phyloP scores from a whole-genome alignment of 768 basidiomycete species.

The Collybiopsis confluens region DNA sequence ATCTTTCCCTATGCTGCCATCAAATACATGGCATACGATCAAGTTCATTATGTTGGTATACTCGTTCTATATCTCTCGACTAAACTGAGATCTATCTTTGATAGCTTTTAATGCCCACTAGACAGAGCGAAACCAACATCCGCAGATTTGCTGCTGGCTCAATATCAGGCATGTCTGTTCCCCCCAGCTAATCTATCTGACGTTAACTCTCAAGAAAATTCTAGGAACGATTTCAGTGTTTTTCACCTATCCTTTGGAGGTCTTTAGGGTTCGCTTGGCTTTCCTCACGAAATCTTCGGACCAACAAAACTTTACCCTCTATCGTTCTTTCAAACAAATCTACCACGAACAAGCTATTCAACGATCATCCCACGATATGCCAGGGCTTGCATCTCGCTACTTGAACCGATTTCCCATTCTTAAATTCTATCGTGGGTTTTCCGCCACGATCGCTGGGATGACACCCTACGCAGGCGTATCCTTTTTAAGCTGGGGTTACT shows the following conservation, averaged over 20 bases:
- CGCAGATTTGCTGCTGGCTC: conserved; percentile 86
- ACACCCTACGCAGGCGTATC: conserved; percentile 94
- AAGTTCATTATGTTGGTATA: conserved; percentile 68
- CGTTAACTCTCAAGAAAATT: neutral
- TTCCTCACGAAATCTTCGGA: conserved; percentile 54
- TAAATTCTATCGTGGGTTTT: conserved; percentile 97
- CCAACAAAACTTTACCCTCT: conserved; percentile 34
- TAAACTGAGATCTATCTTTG: too few relatives aligned
- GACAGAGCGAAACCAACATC: conserved; percentile 68
- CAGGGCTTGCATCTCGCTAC: conserved; percentile 20
- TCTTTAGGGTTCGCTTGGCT: conserved; percentile 94
- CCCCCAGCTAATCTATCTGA: neutral
- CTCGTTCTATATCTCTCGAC: too few relatives aligned
- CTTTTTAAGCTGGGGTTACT: conserved; percentile 87
- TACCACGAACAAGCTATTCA: conserved; percentile 57
- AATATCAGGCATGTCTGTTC: conserved; percentile 60
- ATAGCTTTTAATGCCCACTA: conserved; percentile 84
- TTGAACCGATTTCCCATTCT: conserved; percentile 70
- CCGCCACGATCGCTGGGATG: conserved; percentile 87
- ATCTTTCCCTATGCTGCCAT: conserved; percentile 97
- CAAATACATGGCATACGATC: conserved; percentile 96
- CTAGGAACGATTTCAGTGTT: conserved; percentile 84
- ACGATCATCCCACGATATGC: conserved; percentile 2
- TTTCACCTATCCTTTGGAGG: conserved; percentile 92
- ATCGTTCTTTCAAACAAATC: conserved; percentile 61